Base-by-base conservation (phyloP, 768 basidiomycete species). In the Lyophyllum semitale region DNA sequence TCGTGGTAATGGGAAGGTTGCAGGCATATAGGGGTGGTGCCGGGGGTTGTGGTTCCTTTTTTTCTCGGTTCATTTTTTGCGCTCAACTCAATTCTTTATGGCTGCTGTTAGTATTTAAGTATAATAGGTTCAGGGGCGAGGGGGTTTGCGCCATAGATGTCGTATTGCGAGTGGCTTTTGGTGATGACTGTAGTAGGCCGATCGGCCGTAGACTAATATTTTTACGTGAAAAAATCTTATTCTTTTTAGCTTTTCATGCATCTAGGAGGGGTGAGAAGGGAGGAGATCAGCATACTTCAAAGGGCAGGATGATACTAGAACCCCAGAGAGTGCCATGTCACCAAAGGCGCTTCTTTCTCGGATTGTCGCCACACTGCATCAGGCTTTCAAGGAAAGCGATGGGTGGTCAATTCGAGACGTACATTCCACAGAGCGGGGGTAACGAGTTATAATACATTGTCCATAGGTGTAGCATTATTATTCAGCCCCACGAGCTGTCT, bases 1-100 rank as follows among this genome's bases (percentile, higher is more conserved):
- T n/a, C n/a, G n/a, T 41, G 62, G 65, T 3, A 66, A 65, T 22
- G 65, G 70, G 30, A 74, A 76, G 59, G 75, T 77, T 40, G 66
- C 70, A 17, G 74, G 70, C 37, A 35, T 29, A 35, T 30, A 48
- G 1, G 18, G 29, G n/a, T 4, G 17, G 29, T 17, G 12, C 18
- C 20, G 3, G 8, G 18, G n/a, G n/a, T 50, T 50, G 22, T 15
- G 5, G 9, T 22, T 26, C 18, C 8, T 22, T 44, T 18, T 23
- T 27, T 30, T 42, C 20, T 51, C n/a, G n/a, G n/a, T 30, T 8
- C 30, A 9, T 15, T 42, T n/a, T 8, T 29, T 6, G 15, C 17
- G 17, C n/a, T 11, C 27, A 29, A 18, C 27, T 45, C 27, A 29
- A n/a, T n/a, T n/a, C 7, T 32, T 32, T 32, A n/a, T n/a, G n/a